Base-by-base conservation (phyloP, 176 grass and related monocot species). In the Elymus sibiricus region DNA sequence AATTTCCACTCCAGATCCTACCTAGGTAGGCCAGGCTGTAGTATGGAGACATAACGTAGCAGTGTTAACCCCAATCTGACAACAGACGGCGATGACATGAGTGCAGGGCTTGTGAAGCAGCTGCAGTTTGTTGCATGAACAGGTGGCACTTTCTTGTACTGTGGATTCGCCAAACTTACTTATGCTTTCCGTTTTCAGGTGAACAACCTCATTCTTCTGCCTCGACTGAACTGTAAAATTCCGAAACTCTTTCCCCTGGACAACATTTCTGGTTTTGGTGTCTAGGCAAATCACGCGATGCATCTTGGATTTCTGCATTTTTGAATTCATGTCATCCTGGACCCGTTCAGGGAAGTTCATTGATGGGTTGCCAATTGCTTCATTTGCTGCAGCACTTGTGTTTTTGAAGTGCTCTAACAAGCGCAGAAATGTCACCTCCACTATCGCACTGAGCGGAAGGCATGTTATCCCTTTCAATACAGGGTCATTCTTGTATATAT, bases 401-500 rank as follows among this genome's bases (percentile, higher is more conserved):
- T 66, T 37, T 24, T 58, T 29, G 26, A 85, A 85, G 83, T 55
- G 77, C 16, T 69, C 44, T 47, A 46, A 26, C 43, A 78, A 39
- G 44, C 32, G 83, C 60, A 22, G 73, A 15, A 67, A 51, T 10
- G 83, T 69, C 22, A 85, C 8, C 60, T 85, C 58, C 31, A 77
- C 73, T 26, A 85, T 85, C 35, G 22, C 83, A 19, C 21, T 15
- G 15, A 85, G 74, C 11, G 44, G 74, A 85, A 85, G 83, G 62
- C 74, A 85, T 17, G 26, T 40, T 56, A 85, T 29, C 22, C 83
- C 83, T 49, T 85, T 77, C 62, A 85, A 85, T 65, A 67, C 74
- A 69, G 15, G 29, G 71, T 84, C 63, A 53, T 67, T 27, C 58
- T 79, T 61, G 53, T 68, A 56, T 9, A 85, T 4, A 55, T 78